Base-by-base conservation (phyloP, 352 stramenopile species). In the Plasmopara muralis region DNA sequence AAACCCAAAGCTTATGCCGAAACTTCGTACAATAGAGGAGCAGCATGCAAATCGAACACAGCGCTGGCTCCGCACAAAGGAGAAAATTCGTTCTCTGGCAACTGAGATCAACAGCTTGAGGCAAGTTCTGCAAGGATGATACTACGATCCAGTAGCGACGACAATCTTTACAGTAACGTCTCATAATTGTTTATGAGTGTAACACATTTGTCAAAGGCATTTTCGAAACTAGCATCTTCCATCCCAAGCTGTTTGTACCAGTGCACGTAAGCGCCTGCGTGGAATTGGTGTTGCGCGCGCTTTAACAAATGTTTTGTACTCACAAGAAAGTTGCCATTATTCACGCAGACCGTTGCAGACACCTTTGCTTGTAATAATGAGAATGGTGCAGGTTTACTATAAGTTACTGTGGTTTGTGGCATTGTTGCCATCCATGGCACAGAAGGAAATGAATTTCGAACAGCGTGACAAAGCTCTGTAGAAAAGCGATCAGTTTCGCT, bases 191-290 rank as follows among this genome's bases (percentile, higher is more conserved):
- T 43, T 43, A 82, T 59, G 10, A 85, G 67, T n/a, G 59, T 48
- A 8, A 43, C 35, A 42, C 62, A 72, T 6, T 62, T 49, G 6
- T 77, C 62, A 20, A 85, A 85, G 0, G 74, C 70, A 20, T 25
- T 29, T 9, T 77, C 50, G 43, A 85, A 83, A 2, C 77, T 61
- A 13, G 38, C 58, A 37, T 83, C 63, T 50, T 85, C 72, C 16
- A 85, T 61, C 13, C 74, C 74, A 41, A 79, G 60, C 41, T 85
- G 72, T 47, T 71, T 72, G 42, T 82, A 85, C 74, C 74, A 85
- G 57, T 85, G 74, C 0, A 69, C 53, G 55, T 85, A 85, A 5
- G 74, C 74, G 2, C 60, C 57, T 0, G 62, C 70, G 2, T 64
- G 29, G 28, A 77, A 81, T 53, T 85, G 74, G 6, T 52, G 55